Percentiles rank a stretch among this genome's conserved stretches.
Evolutionary conservation across 2,329 filamentous ascomycete species (phyloP).

Genomic region (Trichoderma brevicompactum): DNA sequence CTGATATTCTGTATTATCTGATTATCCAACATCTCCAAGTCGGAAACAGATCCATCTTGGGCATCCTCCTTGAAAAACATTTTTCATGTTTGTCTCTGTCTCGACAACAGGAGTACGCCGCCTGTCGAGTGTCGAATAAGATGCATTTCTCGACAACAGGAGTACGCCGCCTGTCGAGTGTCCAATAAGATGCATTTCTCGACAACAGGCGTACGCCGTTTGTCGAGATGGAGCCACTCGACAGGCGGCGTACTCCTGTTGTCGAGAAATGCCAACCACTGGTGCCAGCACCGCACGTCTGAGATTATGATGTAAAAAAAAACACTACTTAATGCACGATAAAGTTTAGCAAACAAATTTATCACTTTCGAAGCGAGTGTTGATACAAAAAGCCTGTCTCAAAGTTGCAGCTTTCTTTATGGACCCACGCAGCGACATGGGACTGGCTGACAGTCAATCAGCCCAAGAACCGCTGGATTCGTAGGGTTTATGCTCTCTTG

Average conservation of each 20-base stretch:
- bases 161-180: background rate
- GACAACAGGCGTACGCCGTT: background rate
- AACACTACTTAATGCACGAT: background rate
- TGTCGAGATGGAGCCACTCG: background rate
- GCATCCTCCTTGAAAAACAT: background rate
- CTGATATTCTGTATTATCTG: too few relatives aligned
- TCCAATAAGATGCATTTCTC: background rate
- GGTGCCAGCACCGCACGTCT: background rate
- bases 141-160: background rate
- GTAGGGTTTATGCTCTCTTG: background rate
- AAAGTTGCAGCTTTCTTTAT: background rate
- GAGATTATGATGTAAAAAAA: background rate
- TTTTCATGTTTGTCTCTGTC: background rate
- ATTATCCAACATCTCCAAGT: background rate
- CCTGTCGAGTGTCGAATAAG: background rate
- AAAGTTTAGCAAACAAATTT: background rate
- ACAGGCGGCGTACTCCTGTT: conserved; percentile 18
- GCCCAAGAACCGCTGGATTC: background rate
- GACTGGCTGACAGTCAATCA: background rate
- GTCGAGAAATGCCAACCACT: conserved; percentile 2
- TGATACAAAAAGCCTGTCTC: background rate
- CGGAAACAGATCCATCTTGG: background rate
- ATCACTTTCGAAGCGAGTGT: background rate
- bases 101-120: background rate
- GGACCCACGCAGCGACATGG: background rate